Evolutionary conservation across 805 yeast genomes (phyloP), one percentile per base, ranked within the genome.

Genomic region (Suhomyces emberorum): DNA sequence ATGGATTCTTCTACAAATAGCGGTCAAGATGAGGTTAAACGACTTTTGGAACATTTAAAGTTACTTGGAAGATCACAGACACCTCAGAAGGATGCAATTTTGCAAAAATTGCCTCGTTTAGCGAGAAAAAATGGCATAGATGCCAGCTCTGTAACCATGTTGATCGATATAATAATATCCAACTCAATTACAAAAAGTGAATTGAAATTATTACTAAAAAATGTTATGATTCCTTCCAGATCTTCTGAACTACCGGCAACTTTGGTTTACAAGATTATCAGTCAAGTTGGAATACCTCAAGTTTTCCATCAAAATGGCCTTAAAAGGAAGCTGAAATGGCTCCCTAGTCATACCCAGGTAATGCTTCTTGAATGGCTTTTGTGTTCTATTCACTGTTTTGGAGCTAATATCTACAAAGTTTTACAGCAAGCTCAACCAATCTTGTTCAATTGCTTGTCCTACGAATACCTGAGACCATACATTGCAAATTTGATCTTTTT

Each of bases 381-480:
- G 4, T 44, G 41, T 8, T 35, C 34, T 10, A 22, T 41, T 7
- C 42, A 41, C 23, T 31, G 21, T 8, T 39, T 42, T 30, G 46
- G 46, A 3, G 32, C 21, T 2, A 15, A 25, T 3, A 33, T 33
- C 5, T 36, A 27, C 22, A 14, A 29, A 5, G 27, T 32, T 2
- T 29, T 43, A 15, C 8, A 16, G 14, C 15, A 38, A 16, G 26
- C 40, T 28, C 35, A 39, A 4, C 42, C 49, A 2, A 34, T 41
- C 7, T 28, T 45, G 12, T 39, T 39, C 32, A 44, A 35, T n/a
- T 32, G 28, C 21, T 28, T 46, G 2, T 34, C 50, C 3, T 44
- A 18, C 22, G 50, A 46, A 34, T 46, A 34, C 29, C 42, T 37
- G 37, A 36, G 50, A 14, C 39, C 39, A 4, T 39, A 30, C 26